Base-by-base conservation (phyloP, 2,329 filamentous ascomycete genomes). In the Scedosporium dehoogii region DNA sequence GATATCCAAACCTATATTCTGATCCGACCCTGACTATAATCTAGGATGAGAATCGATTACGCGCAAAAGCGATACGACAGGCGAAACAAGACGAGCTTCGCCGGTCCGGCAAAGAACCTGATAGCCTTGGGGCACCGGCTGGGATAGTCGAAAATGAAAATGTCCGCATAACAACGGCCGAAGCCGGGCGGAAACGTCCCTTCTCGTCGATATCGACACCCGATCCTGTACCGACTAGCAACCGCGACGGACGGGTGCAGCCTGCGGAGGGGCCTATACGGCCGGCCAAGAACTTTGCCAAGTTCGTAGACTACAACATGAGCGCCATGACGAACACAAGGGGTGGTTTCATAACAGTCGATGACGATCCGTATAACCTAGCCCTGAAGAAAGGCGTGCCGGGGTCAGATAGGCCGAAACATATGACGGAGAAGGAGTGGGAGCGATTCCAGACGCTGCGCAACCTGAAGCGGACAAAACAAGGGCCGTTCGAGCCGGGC, bases 301-400 rank as follows among this genome's bases (percentile, higher is more conserved):
- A 94, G 73, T 97, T 89, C 72, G 92, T 99, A 70, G 94, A 99
- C 71, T 97, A 97, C 76, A 94, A 99, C 74, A 94, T 99, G 76
- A 93, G 90, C 72, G 89, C 93, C 76, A 97, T 99, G 92, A 96
- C 89, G 6, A 94, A 99, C 73, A 97, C 93, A 0, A 97, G 97
- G 72, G 94, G 94, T 65, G 94, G 94, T 0, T 99, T 99, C 74
- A 76, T 99, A 66, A 90, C 88, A n/a, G 83, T 85, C 1, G 90
- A 93, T 65, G 94, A 99, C 71, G 94, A 99, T 73, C 94, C 94
- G 1, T 85, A 88, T 72, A 96, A 96, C 71, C 88, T 88, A 67
- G 90, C 88, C 7, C 84, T 87, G 68, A 76, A 66, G 73, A 81
- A 60, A 75, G 66, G 67, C 16, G 72, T 64, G 41, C 71, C 69